Base-by-base conservation (phyloP, 2,329 filamentous ascomycete species). In the Fusarium mundagurra region DNA sequence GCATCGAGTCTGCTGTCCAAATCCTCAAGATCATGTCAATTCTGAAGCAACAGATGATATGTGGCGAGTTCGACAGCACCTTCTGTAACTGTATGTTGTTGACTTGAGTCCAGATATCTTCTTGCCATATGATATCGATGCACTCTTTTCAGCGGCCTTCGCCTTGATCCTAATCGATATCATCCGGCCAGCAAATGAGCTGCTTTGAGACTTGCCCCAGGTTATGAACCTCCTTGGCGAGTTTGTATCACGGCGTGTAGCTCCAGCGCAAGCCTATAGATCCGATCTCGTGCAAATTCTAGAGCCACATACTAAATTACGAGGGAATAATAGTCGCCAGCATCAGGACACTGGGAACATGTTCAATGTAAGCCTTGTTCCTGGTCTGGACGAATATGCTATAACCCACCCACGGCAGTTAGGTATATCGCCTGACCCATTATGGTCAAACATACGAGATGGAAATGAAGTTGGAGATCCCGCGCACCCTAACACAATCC, bases 181-280 rank as follows among this genome's bases (percentile, higher is more conserved):
- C 14, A 60, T 76, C 5, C 41, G 73, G 8, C 73, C 70, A 5
- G 73, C 70, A 6, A 75, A 76, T 4, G 67, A 75, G 34, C 51
- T 76, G 0, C 64, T 75, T 31, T 76, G 73, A 73, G 73, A 76
- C 31, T 43, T 76, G 8, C 70, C 73, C 10, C 69, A 75, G n/a
- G 73, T 75, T 8, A 75, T 76, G 69, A 41, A 39, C 12, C 45
- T 67, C 14, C 58, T 76, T 4, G 67, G 64, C 20, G 73, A 76
- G 59, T 76, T 60, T 29, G 67, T 76, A 4, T 67, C 71, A 29
- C 45, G 73, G 2, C 67, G 74, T 6, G 68, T 76, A 34, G 73
- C 71, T 36, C 73, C 71, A 10, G 73, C 73, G 8, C 61, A 74
- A 24, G 67, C 73, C n/a, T 76, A 76, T 36, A 45, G 53, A 11